phyloP scores from a whole-genome alignment of 1,284 basidiomycete genomes.

The Ustilago shanxiensis region DNA sequence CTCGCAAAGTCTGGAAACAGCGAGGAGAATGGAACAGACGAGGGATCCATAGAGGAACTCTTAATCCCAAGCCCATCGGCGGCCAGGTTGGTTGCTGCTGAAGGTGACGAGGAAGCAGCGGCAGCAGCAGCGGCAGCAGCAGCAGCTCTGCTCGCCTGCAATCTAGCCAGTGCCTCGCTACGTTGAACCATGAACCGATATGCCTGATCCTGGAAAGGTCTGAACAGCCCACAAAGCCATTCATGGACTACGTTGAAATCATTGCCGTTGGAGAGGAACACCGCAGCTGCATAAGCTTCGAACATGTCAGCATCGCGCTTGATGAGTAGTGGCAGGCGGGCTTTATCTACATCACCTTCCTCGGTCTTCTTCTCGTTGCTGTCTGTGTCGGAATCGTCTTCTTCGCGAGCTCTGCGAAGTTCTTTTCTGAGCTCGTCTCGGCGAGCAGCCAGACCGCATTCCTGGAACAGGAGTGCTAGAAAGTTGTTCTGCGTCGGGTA shows the following conservation, averaged over 20 bases:
- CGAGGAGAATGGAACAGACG: constrained; percentile 21
- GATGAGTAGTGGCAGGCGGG: constrained; percentile 28
- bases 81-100: constrained; percentile 14
- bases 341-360: constrained; percentile 31
- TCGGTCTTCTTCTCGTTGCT: neutral
- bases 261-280: constrained; percentile 41
- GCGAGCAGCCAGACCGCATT: constrained; percentile 29
- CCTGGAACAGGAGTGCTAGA: constrained; percentile 43
- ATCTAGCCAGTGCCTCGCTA: constrained; percentile 29
- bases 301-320: constrained; percentile 55
- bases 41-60: constrained; percentile 26
- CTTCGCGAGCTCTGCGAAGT: constrained; percentile 9
- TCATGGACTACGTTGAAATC: constrained; percentile 49
- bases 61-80: constrained; percentile 31
- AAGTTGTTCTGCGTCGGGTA: constrained; percentile 58
- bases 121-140: constrained; percentile 15
- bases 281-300: constrained; percentile 50
- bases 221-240: constrained; percentile 43
- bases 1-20: constrained; percentile 38
- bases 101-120: neutral
- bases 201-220: constrained; percentile 53
- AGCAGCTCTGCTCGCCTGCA: constrained; percentile 30
- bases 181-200: constrained; percentile 52
- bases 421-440: constrained; percentile 32
- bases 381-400: neutral